Percentiles rank a stretch among this genome's conserved stretches.
Evolutionary conservation across 2,329 filamentous ascomycete genomes (phyloP).

Genomic region (Colletotrichum sansevieriae): DNA sequence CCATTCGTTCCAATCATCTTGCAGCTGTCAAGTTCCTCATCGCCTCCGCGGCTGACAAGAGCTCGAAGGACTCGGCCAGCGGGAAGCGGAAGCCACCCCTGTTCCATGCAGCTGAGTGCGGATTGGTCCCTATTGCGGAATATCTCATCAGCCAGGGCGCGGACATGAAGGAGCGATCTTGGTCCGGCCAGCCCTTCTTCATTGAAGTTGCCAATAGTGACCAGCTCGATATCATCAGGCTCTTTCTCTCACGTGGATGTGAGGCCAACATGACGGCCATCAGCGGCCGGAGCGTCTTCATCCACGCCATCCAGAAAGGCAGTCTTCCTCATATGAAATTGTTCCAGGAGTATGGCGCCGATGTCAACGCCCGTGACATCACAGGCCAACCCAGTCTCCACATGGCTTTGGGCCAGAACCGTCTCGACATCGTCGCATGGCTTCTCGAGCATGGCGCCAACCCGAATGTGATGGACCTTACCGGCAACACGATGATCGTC

Average conservation of each 20-base stretch:
- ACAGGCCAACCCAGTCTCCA: conserved; percentile 45
- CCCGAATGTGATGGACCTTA: conserved; percentile 47
- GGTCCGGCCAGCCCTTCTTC: conserved; percentile 36
- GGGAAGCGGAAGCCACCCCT: conserved; percentile 44
- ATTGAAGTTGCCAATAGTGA: conserved; percentile 38
- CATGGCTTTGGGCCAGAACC: conserved; percentile 46
- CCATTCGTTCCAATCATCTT: conserved; percentile 49
- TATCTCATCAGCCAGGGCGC: conserved; percentile 41
- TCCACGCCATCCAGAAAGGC: conserved; percentile 46
- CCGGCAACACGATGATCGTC: conserved; percentile 51
- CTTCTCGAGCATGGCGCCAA: conserved; percentile 53
- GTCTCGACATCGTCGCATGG: conserved; percentile 50
- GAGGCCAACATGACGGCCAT: conserved; percentile 48
- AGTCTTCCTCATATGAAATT: conserved; percentile 36
- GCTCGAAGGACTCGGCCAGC: conserved; percentile 38
- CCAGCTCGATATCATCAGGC: conserved; percentile 38
- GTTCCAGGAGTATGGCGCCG: conserved; percentile 38
- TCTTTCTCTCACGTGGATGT: conserved; percentile 53
- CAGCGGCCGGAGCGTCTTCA: conserved; percentile 49
- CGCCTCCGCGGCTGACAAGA: conserved; percentile 48
- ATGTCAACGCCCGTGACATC: conserved; percentile 48
- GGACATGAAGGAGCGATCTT: conserved; percentile 38
- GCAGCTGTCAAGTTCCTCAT: conserved; percentile 51
- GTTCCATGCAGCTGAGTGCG: conserved; percentile 44
- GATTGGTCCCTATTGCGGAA: conserved; percentile 33